These are phyloP conservation scores for Alloascoidea africana DNA, from an alignment of 805 yeast genomes.

Conservation along the genomic window DNA sequence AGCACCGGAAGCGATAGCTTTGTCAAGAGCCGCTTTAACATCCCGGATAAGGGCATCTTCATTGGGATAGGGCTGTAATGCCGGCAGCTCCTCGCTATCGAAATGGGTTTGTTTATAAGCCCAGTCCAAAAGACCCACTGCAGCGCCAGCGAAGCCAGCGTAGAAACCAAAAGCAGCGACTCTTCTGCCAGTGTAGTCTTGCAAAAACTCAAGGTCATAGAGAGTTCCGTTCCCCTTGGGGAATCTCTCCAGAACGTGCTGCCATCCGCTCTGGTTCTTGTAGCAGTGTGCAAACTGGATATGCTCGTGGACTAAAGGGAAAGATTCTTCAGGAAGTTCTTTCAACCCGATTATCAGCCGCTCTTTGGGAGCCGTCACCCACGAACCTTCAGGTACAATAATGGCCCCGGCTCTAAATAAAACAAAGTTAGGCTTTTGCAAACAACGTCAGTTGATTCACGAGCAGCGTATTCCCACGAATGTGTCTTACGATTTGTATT, in stretches of 20 bases:
- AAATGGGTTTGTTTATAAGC: conserved; percentile 76
- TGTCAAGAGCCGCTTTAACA: conserved; percentile 38
- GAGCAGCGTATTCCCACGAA: neutral
- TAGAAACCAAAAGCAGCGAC: conserved; percentile 99
- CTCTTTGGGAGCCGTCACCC: conserved; percentile 85
- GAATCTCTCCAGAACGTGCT: conserved; percentile 76
- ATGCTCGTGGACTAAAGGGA: conserved; percentile 92
- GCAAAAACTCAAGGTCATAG: conserved; percentile 89
- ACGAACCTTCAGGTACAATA: conserved; percentile 85
- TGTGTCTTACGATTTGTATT: conserved; percentile 33
- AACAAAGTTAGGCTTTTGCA: neutral
- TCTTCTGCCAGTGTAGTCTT: conserved; percentile 90
- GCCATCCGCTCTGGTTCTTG: conserved; percentile 96
- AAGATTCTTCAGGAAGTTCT: conserved; percentile 82
- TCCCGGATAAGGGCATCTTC: conserved; percentile 63
- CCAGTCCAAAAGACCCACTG: conserved; percentile 90
- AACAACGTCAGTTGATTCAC: no score
- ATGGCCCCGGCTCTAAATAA: conserved; percentile 54
- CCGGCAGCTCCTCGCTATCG: conserved; percentile 49
- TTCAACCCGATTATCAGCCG: conserved; percentile 87
- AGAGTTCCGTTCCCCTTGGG: conserved; percentile 83
- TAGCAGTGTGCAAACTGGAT: conserved; percentile 98
- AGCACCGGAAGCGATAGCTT: conserved; percentile 42
- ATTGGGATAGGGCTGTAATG: conserved; percentile 69
- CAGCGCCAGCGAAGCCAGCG: conserved; percentile 99